Conservation (phyloP, 1,284 basidiomycete genomes). For the Leccinum insolens region DNA sequence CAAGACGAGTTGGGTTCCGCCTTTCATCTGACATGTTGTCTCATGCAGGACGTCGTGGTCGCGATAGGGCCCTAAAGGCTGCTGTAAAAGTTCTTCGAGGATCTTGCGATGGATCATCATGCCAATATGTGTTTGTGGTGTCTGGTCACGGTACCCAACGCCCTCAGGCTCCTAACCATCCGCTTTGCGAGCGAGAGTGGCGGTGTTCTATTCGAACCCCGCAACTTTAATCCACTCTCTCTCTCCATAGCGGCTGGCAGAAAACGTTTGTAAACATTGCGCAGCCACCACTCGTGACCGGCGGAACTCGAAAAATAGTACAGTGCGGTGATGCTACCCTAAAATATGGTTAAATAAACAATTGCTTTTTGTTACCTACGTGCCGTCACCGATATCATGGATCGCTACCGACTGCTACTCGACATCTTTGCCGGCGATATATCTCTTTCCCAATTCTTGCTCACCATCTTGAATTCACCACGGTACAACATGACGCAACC, state of each 20-base stretch:
- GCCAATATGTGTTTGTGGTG: not conserved
- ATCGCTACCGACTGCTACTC: not conserved
- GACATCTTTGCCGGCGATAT: not conserved
- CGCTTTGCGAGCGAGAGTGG: too few species aligned
- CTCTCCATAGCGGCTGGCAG: too few species aligned
- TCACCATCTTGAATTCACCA: not conserved
- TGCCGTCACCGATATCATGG: not conserved
- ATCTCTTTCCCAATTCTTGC: not conserved
- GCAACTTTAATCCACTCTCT: too few species aligned
- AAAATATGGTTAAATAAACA: not conserved
- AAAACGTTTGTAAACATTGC: too few species aligned
- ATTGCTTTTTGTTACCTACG: not conserved
- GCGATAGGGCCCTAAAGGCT: slow-evolving; percentile 35
- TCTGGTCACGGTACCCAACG: not conserved
- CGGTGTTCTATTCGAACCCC: too few species aligned
- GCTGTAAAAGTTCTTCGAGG: slow-evolving; percentile 25
- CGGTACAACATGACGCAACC: not conserved
- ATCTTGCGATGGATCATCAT: slow-evolving; percentile 28
- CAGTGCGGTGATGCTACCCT: not conserved
- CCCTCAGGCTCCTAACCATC: too few species aligned
- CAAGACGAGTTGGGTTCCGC: not conserved
- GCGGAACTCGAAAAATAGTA: not conserved
- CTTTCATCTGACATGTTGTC: slow-evolving; percentile 20
- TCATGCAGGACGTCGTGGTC: slow-evolving; percentile 28
- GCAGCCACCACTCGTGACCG: too few species aligned